Conservation (phyloP, 106 monocot species). For the Dioscorea dumetorum region DNA sequence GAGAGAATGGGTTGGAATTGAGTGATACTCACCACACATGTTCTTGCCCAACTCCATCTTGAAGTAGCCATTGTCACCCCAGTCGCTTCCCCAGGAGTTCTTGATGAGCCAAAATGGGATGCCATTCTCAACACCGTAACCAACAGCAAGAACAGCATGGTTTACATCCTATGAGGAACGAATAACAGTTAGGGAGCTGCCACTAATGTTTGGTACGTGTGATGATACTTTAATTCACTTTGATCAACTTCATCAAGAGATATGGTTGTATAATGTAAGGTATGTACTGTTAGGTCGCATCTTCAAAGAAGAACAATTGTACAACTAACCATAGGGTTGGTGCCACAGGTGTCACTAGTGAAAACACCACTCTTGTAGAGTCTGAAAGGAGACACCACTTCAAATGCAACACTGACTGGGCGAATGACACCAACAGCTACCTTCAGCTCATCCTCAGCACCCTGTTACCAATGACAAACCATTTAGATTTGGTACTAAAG, state of each 20-base stretch:
- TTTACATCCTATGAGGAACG: slow-evolving; percentile 53
- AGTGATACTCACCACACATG: slow-evolving; percentile 76
- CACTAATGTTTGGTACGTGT: too few relatives aligned
- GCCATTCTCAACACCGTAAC: slow-evolving; percentile 71
- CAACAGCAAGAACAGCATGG: slow-evolving; percentile 80
- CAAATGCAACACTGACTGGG: slow-evolving; percentile 87
- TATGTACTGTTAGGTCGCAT: too few relatives aligned
- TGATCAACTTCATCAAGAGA: too few relatives aligned
- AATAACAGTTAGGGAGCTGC: too few relatives aligned
- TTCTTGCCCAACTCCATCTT: slow-evolving; percentile 98
- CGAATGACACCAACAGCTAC: slow-evolving; percentile 87
- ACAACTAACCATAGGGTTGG: slow-evolving; percentile 49
- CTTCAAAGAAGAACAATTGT: too few relatives aligned
- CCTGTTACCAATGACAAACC: slow-evolving; percentile 22
- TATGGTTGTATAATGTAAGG: too few relatives aligned
- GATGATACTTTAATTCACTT: too few relatives aligned
- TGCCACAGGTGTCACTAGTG: slow-evolving; percentile 68
- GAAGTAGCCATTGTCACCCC: slow-evolving; percentile 90
- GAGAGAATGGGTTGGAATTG: not conserved
- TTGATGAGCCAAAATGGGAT: slow-evolving; percentile 77
- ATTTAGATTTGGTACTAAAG: too few relatives aligned
- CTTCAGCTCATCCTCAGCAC: slow-evolving; percentile 82
- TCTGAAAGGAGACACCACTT: slow-evolving; percentile 64
- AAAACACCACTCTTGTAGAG: slow-evolving; percentile 79
- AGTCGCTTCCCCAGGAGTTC: slow-evolving; percentile 75